Evolutionary conservation across 768 basidiomycete genomes (phyloP), one percentile per base, ranked within the genome.

Genomic region (Termitomyces sp.): DNA sequence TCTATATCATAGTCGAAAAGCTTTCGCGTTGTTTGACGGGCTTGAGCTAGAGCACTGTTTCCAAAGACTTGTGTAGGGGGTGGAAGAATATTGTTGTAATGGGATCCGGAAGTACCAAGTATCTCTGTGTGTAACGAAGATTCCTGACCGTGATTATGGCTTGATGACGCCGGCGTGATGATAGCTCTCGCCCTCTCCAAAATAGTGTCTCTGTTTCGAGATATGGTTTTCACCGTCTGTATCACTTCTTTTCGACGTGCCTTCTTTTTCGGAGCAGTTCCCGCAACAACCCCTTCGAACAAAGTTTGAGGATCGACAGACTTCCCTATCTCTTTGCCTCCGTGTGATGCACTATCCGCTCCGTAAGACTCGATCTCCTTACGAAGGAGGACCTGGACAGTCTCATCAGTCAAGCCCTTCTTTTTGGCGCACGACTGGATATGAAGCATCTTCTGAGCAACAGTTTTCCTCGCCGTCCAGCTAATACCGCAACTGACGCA

Each of bases 381-480:
- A 28, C 73, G 72, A 6, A 91, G 67, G 26, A 89, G 74, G 28
- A 72, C 58, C 2, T 70, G 68, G 33, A 92, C 61, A 2, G 88
- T 89, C 6, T 83, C 82, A 32, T 80, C 70, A 6, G 75, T 72
- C 43, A 86, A 70, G 4, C 68, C 72, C 22, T 75, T 73, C 68
- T 86, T 91, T 70, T 79, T 85, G 13, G 87, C 82, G 67, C 92
- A 94, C 6, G 75, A 72, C 50, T 77, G 76, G 42, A 94, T 80
- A 66, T 94, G 92, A 3, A 76, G 62, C 66, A 81, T 69, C 68
- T 94, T 94, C 64, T 86, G 83, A 18, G 70, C 61, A 12, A 72
- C 72, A 4, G 80, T 80, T 68, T 94, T 94, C 54, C 80, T 77
- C 13, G 81, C 72, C 4, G 88, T 92, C 91, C 91, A 93, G 1